phyloP scores from a whole-genome alignment of 2,329 filamentous ascomycete species.

The Paracamarosporium sp. region DNA sequence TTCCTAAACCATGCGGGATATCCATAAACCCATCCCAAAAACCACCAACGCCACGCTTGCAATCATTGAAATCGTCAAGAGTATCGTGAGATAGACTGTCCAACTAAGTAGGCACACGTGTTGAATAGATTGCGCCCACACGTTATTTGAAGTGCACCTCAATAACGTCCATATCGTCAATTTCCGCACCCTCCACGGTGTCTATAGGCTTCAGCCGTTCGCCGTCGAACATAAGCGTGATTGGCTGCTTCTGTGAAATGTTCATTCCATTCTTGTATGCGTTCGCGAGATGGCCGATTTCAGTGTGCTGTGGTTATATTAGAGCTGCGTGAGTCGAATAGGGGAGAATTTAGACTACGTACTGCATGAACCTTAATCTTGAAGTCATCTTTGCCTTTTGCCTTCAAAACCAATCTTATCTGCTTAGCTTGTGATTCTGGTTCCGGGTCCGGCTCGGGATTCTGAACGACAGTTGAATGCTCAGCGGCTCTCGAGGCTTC shows the following conservation, averaged over 20 bases:
- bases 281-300: conserved; percentile 35
- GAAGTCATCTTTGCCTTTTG: conserved; percentile 58
- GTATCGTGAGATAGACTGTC: not conserved
- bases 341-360: conserved; percentile 25
- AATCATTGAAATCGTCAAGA: not conserved
- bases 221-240: conserved; percentile 48
- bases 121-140: no score
- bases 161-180: conserved; percentile 46
- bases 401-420: conserved; percentile 59
- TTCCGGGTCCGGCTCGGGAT: conserved; percentile 25
- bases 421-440: conserved; percentile 28
- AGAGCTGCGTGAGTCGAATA: not conserved
- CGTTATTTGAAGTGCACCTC: conserved; percentile 46
- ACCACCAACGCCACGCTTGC: conserved; percentile 17
- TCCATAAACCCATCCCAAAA: conserved; percentile 4
- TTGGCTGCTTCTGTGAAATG: conserved; percentile 31
- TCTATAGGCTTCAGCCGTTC: conserved; percentile 43
- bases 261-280: conserved; percentile 34
- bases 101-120: not conserved
- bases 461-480: conserved; percentile 48
- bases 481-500: conserved; percentile 49
- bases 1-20: not conserved
- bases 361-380: conserved; percentile 58
- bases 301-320: conserved; percentile 29
- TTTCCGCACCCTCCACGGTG: conserved; percentile 38